These are phyloP conservation scores for Rhodosporidiobolus odoratus DNA, from an alignment of 768 basidiomycete genomes.

Conservation along the genomic window DNA sequence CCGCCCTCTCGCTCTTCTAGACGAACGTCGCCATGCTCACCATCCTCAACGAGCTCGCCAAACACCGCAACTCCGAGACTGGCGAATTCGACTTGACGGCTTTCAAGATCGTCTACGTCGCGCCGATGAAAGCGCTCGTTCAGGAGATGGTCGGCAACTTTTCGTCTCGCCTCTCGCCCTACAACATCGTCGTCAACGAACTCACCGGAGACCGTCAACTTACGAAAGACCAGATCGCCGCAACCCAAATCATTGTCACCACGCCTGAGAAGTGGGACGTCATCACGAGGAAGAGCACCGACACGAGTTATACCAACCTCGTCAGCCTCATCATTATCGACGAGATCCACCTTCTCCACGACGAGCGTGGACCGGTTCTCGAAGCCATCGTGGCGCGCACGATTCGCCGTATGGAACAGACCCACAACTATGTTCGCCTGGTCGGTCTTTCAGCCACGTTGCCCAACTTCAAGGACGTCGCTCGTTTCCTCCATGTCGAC, in stretches of 20 bases:
- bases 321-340: constrained; percentile 95
- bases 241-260: constrained; percentile 96
- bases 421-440: constrained; percentile 81
- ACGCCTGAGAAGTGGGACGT: constrained; percentile 99
- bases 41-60: constrained; percentile 81
- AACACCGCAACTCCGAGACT: constrained; percentile 75
- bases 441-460: constrained; percentile 93
- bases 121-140: constrained; percentile 98
- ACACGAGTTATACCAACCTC: constrained; percentile 92
- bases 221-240: constrained; percentile 93
- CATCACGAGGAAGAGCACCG: constrained; percentile 94
- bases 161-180: constrained; percentile 61
- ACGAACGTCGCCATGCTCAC: constrained; percentile 97
- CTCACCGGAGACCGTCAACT: constrained; percentile 96
- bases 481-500: constrained; percentile 92
- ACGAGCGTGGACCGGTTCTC: constrained; percentile 94
- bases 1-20: constrained; percentile 49
- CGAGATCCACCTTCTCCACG: constrained; percentile 94
- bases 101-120: constrained; percentile 96
- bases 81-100: constrained; percentile 75
- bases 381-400: constrained; percentile 86
- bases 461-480: constrained; percentile 98
- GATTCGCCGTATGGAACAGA: constrained; percentile 90
- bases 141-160: constrained; percentile 99
- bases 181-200: constrained; percentile 82